Percentiles rank a stretch among this genome's conserved stretches.
phyloP scores from a whole-genome alignment of 345 rosid species.

The Garcia nutans region DNA sequence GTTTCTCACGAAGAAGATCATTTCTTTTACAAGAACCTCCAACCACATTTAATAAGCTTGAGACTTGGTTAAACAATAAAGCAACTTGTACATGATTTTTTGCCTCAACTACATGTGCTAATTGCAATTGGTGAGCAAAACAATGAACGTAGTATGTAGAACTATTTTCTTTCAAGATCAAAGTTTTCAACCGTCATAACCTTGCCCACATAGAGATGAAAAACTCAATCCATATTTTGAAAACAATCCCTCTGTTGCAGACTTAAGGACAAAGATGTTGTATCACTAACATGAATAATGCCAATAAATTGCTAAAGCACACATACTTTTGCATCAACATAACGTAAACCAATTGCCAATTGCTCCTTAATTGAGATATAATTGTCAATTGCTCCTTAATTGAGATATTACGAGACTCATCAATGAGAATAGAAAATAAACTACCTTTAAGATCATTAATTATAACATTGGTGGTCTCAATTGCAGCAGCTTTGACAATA shows the following conservation, averaged over 20 bases:
- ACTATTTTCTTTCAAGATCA: no score
- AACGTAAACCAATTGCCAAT: not conserved
- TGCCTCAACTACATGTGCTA: no score
- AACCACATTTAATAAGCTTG: no score
- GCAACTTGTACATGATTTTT: not conserved
- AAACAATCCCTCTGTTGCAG: not conserved
- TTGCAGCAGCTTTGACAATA: not conserved
- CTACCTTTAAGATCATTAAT: not conserved
- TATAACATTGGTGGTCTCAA: not conserved
- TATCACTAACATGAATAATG: not conserved
- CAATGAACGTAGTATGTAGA: not conserved
- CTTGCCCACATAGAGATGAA: not conserved
- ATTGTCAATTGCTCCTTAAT: no score
- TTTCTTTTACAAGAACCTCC: not conserved
- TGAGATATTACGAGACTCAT: no score
- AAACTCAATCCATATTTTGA: not conserved
- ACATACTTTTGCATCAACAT: not conserved
- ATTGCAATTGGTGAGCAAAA: no score
- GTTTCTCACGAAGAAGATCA: not conserved
- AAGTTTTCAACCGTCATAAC: no score
- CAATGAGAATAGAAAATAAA: no score
- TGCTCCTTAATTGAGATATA: no score
- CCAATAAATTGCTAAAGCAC: not conserved
- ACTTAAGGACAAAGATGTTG: not conserved
- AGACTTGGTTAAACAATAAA: not conserved